Base-by-base conservation (phyloP, 208 protist species). In the Leishmania tropica region DNA sequence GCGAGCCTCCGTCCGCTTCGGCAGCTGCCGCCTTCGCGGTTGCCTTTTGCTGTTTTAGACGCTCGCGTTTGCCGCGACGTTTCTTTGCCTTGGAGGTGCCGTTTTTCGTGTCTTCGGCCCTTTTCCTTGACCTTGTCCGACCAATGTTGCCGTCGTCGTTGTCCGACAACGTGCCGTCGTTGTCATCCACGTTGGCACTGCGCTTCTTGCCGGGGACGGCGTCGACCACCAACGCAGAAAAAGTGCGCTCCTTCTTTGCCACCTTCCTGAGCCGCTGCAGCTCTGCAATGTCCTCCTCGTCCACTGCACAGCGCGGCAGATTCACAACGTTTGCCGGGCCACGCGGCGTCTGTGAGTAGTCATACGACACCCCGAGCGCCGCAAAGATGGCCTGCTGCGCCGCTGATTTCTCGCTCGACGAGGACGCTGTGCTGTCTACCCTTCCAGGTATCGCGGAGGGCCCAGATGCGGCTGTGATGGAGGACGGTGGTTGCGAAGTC, bases 361-460 rank as follows among this genome's bases (percentile, higher is more conserved):
- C 89, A 40, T 85, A 83, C 17, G 88, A 94, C 21, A 94, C 67
- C 19, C 92, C 88, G 15, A 93, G 75, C 13, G 89, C 91, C 0
- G 83, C 68, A 0, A 88, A 60, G 0, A 95, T 56, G 10, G 89
- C 81, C n/a, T 75, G 83, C 70, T 85, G 85, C 13, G 47, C 75
- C 15, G 78, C 62, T 0, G 77, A 70, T 13, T 48, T 31, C 15
- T 37, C 35, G 7, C 24, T 51, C 53, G 56, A 65, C 7, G 67
- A n/a, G 0, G 31, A 45, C 1, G 48, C 73, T 7, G n/a, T 62
- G 10, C 28, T n/a, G 24, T 17, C 4, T 10, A 6, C 45, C 10
- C 21, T 15, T 6, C 15, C 70, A 53, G 24, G 1, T 35, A 11
- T 1, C 6, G 0, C 28, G 42, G 70, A 54, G 28, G 8, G 24